Conservation (phyloP, 345 rosid species). For the Murraya paniculata region DNA sequence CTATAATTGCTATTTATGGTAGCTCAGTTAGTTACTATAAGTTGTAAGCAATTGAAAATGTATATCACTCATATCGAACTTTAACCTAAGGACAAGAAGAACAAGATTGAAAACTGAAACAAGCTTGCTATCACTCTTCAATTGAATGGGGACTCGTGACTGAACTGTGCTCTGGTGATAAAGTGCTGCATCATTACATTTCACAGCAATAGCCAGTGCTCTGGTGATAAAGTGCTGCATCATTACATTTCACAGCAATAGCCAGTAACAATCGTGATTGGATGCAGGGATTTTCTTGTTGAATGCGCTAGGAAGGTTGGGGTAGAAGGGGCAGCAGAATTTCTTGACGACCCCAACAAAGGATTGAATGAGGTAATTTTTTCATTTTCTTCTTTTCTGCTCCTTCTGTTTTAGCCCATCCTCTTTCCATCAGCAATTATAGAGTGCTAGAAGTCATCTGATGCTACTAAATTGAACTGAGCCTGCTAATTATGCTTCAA, state of each 20-base stretch:
- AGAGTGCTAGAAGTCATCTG: neutral
- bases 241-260: neutral
- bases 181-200: neutral
- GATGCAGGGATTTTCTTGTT: constrained; percentile 69
- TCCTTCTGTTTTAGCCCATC: neutral
- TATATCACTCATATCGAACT: neutral
- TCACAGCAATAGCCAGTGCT: neutral
- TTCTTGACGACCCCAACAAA: constrained; percentile 67
- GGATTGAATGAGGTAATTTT: constrained; percentile 58
- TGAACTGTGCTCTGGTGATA: neutral
- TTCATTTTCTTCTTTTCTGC: neutral
- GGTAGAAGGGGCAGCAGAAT: constrained; percentile 76
- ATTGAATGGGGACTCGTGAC: neutral
- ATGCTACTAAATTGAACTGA: constrained; percentile 8
- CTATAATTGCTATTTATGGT: neutral
- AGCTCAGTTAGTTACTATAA: neutral
- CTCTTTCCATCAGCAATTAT: neutral
- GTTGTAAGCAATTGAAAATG: neutral
- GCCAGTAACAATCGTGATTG: neutral
- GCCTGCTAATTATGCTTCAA: neutral
- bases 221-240: neutral
- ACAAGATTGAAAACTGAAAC: neutral
- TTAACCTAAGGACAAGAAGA: neutral
- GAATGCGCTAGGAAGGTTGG: constrained; percentile 73
- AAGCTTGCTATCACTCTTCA: neutral